Evolutionary conservation across 73 alveolate species (phyloP), one percentile per base, ranked within the genome.

Genomic region (Symbiodinium natans): DNA sequence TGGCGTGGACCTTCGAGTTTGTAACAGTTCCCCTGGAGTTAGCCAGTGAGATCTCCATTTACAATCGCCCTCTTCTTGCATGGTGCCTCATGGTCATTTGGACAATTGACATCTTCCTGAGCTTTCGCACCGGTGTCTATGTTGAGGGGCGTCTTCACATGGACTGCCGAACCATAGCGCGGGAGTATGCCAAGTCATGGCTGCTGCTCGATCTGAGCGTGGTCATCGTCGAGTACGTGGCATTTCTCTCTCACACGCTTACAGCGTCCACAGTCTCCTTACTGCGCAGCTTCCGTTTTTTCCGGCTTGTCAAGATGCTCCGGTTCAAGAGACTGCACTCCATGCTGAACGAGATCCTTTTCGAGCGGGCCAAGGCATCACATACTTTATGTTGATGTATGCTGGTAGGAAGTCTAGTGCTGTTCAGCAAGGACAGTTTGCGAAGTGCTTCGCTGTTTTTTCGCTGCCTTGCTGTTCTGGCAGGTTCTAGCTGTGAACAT

Each of bases 261-360:
- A 85, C 88, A n/a, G 2, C 52, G 25, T 63, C 88, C 77, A 90
- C 97, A 2, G 97, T 38, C 31, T 75, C 86, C 48, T 75, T 75
- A 48, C 31, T 33, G 86, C 86, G 52, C 54, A 36, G 86, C 41
- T 36, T 33, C 21, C 34, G 54, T 21, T 36, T 27, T 38, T 41
- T 41, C 94, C 77, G 97, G 87, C 97, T 90, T 10, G 77, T 68
- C 83, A 90, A 90, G 97, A n/a, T 90, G 54, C n/a, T 90, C 39
- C 97, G 97, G 54, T 90, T 90, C 97, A 90, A 90, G 54, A 90
- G 46, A 54, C 52, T 90, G 40, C 97, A 90, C 52, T 71, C 97
- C 29, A 68, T 90, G n/a, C 40, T 90, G n/a, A 63, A 59, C 15
- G 97, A 90, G 97, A 71, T 90, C 36, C 88, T 90, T 80, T 90